Percentiles rank a stretch among this genome's conserved stretches.
These are phyloP conservation scores for Parachlorella kessleri DNA, from an alignment of 139 green algal genomes.

Conservation along the genomic window DNA sequence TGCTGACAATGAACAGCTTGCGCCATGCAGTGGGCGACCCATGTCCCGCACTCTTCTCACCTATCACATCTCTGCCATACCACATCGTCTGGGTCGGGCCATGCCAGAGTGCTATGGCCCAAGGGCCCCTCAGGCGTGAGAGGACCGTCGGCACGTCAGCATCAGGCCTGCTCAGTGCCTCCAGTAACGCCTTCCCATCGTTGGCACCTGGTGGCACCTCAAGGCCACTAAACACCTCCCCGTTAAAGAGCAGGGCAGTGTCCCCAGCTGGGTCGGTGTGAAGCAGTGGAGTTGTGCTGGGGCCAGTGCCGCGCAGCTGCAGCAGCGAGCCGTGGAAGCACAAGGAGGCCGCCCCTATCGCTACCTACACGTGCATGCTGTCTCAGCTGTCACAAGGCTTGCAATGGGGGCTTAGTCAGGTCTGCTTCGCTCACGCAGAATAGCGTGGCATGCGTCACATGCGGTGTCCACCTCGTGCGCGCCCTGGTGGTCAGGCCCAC, in stretches of 20 bases:
- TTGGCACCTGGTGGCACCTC: constrained; percentile 42
- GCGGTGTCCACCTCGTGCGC: neutral
- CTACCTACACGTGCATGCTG: neutral
- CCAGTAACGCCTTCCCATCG: constrained; percentile 56
- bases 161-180: constrained; percentile 22
- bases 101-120: constrained; percentile 84
- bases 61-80: constrained; percentile 76
- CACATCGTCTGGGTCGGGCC: constrained; percentile 51
- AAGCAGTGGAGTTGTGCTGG: constrained; percentile 1
- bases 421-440: no score
- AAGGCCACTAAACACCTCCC: constrained; percentile 69
- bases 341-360: neutral
- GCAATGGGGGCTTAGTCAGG: no score
- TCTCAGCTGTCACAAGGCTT: no score
- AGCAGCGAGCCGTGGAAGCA: constrained; percentile 62
- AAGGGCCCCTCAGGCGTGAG: constrained; percentile 69
- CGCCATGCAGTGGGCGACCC: no score
- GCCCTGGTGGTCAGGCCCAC: neutral
- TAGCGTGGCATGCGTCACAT: no score
- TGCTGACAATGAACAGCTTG: no score
- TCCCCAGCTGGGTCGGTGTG: constrained; percentile 42
- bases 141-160: constrained; percentile 37
- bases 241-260: constrained; percentile 77
- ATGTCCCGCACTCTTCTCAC: no score
- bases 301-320: constrained; percentile 60